Conservation (phyloP, 352 stramenopile species). For the Pythium chondricola region DNA sequence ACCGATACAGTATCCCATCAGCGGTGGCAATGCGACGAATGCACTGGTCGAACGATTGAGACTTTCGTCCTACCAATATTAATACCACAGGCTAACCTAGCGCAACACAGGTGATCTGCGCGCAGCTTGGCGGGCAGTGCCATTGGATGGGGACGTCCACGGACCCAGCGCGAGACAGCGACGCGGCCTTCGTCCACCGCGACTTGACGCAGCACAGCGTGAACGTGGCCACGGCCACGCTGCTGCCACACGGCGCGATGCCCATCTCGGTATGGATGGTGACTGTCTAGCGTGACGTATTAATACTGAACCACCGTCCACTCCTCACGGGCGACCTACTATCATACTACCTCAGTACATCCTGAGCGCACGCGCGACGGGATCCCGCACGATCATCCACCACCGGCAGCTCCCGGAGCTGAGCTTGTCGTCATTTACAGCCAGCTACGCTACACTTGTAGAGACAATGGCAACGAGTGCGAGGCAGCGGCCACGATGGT, state of each 20-base stretch:
- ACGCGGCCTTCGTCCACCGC: slow-evolving; percentile 44
- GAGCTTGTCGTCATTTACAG: not conserved
- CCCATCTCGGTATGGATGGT: slow-evolving; percentile 53
- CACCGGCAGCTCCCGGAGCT: slow-evolving; percentile 53
- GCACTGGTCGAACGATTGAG: slow-evolving; percentile 30
- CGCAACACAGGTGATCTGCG: slow-evolving; percentile 39
- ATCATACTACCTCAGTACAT: slow-evolving; percentile 57
- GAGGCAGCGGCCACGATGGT: slow-evolving; percentile 22
- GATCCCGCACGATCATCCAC: slow-evolving; percentile 68
- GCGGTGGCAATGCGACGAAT: slow-evolving; percentile 64
- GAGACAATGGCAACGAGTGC: no score
- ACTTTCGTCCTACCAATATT: not conserved
- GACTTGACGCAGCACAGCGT: slow-evolving; percentile 41
- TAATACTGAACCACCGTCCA: no score
- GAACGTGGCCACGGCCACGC: slow-evolving; percentile 33
- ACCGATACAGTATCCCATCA: slow-evolving; percentile 7
- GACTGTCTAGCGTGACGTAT: no score
- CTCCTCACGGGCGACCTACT: no score
- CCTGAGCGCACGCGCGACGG: slow-evolving; percentile 49
- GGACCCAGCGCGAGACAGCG: slow-evolving; percentile 36
- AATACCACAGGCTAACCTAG: not conserved
- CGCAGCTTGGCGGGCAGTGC: slow-evolving; percentile 45
- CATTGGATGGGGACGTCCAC: slow-evolving; percentile 61
- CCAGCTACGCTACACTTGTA: not conserved
- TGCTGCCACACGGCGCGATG: slow-evolving; percentile 44